phyloP scores from a whole-genome alignment of 257 asterid genomes.

The Lycium ferocissimum region DNA sequence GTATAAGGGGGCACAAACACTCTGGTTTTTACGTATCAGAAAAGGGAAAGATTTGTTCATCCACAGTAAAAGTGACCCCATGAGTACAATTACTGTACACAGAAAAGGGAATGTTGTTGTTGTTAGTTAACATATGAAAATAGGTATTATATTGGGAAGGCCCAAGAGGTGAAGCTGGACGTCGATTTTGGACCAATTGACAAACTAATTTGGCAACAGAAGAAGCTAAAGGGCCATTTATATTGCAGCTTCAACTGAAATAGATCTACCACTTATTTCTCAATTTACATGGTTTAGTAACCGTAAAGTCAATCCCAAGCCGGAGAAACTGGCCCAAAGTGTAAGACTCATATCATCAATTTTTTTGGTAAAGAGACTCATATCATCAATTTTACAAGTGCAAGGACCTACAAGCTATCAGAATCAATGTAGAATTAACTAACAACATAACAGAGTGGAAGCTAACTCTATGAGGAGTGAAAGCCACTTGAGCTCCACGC shows the following conservation, averaged over 20 bases:
- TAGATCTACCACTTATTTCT: not conserved
- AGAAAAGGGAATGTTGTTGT: no score
- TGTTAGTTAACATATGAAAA: no score
- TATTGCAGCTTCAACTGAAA: conserved; percentile 7
- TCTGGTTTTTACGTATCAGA: not conserved
- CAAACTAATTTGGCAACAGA: not conserved
- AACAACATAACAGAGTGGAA: not conserved
- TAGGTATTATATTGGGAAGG: not conserved
- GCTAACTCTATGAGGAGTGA: not conserved
- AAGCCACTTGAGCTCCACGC: no score
- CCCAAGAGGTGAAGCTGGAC: not conserved
- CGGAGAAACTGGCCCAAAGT: not conserved
- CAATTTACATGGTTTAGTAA: not conserved
- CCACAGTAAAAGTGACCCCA: not conserved
- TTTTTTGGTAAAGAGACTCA: not conserved
- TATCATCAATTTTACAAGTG: not conserved
- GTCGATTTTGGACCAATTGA: no score
- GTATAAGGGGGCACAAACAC: no score
- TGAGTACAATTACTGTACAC: not conserved
- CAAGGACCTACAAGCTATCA: not conserved
- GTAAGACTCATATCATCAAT: not conserved
- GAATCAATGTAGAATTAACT: not conserved
- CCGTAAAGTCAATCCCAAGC: not conserved
- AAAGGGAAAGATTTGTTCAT: not conserved
- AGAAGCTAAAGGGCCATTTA: not conserved